phyloP scores from a whole-genome alignment of 352 stramenopile species.

The Plasmopara viticola region DNA sequence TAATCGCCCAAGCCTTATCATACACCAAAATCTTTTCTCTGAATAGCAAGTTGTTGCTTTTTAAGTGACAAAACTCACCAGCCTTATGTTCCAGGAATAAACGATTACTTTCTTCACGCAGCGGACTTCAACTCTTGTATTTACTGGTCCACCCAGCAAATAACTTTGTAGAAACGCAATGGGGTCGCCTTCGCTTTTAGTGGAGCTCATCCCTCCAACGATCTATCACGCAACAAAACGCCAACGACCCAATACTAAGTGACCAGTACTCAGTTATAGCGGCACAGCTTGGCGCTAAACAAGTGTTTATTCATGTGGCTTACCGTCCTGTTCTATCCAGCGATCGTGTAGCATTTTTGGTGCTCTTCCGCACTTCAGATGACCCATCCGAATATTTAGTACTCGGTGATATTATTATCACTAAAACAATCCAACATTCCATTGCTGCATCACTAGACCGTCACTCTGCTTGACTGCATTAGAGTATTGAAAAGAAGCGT shows the following conservation, averaged over 20 bases:
- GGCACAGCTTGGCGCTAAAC: too few species aligned
- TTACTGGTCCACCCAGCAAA: not conserved
- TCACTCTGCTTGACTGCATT: conserved; percentile 16
- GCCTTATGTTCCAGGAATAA: not conserved
- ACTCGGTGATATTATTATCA: not conserved
- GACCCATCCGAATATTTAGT: not conserved
- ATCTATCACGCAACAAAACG: not conserved
- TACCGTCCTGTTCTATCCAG: not conserved
- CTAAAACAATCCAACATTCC: conserved; percentile 8
- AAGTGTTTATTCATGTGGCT: not conserved
- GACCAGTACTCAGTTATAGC: not conserved
- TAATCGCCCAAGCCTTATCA: not conserved
- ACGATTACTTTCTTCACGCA: not conserved
- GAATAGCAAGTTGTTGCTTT: not conserved
- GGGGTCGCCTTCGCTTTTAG: not conserved
- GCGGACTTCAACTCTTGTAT: not conserved
- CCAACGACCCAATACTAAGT: not conserved
- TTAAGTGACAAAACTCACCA: not conserved
- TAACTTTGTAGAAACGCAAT: not conserved
- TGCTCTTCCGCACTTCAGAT: not conserved
- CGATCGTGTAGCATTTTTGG: not conserved
- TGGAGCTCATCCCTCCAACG: not conserved
- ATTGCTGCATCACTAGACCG: conserved; percentile 17
- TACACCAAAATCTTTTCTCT: not conserved
- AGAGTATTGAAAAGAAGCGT: conserved; percentile 3